These are phyloP conservation scores for Coemansia erecta DNA, from an alignment of 192 early-diverging fungal genomes.

Conservation along the genomic window DNA sequence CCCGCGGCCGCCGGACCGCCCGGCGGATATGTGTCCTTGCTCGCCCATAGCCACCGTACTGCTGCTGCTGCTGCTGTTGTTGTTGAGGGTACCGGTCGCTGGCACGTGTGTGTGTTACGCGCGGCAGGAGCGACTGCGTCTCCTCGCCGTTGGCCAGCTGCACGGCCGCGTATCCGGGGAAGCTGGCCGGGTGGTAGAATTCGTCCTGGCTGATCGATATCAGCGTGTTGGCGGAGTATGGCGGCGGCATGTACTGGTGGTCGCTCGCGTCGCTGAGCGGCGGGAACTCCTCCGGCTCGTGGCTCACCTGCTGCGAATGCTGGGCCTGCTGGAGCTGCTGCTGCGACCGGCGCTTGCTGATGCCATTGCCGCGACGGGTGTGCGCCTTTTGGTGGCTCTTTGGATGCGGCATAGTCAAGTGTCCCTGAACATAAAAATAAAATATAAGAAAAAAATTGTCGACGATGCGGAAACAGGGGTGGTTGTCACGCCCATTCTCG, in stretches of 20 bases:
- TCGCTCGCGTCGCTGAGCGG: constrained; percentile 10
- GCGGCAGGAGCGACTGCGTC: constrained; percentile 18
- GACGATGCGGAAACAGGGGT: not conserved
- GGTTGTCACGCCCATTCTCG: no score
- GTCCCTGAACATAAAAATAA: constrained; percentile 1
- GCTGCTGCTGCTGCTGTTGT: not conserved
- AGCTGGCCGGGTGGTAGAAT: constrained; percentile 50
- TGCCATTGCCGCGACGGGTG: not conserved
- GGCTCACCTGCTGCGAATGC: not conserved
- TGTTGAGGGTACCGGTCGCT: no score
- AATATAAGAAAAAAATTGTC: not conserved
- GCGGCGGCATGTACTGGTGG: not conserved
- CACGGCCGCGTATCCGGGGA: constrained; percentile 42
- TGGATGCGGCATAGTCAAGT: not conserved
- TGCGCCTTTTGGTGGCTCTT: not conserved
- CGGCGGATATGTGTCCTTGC: not conserved
- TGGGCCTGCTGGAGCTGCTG: not conserved
- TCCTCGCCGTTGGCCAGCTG: constrained; percentile 29
- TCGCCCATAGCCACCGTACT: not conserved
- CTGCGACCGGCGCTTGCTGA: constrained; percentile 5
- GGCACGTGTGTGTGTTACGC: not conserved
- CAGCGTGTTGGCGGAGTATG: not conserved
- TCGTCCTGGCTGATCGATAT: constrained; percentile 10
- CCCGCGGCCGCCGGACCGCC: not conserved
- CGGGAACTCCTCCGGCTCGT: constrained; percentile 25